phyloP scores from a whole-genome alignment of 371 early-diverging fungal species.

The Zopfochytrium polystomum region DNA sequence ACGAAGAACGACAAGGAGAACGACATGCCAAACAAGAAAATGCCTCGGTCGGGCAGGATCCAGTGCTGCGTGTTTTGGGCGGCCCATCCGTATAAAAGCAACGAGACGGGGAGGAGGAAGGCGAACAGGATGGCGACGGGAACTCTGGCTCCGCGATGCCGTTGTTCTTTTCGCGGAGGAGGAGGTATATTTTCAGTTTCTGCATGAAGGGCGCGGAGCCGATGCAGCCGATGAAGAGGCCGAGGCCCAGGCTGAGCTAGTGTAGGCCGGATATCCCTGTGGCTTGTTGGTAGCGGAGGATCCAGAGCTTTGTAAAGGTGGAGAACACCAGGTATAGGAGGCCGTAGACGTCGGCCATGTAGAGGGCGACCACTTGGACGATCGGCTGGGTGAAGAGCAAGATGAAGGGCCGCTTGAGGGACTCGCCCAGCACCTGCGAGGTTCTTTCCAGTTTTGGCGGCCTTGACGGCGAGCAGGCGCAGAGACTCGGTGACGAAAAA shows the following conservation, averaged over 20 bases:
- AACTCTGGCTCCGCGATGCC: slow-evolving; percentile 15
- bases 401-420: slow-evolving; percentile 10
- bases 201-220: too few relatives aligned
- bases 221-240: slow-evolving; percentile 14
- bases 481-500: too few relatives aligned
- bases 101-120: slow-evolving; percentile 3
- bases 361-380: slow-evolving; percentile 6
- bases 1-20: too few relatives aligned
- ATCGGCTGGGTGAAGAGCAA: too few relatives aligned
- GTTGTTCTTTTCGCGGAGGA: too few relatives aligned
- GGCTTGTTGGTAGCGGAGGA: slow-evolving; percentile 4
- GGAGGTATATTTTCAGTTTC: too few relatives aligned
- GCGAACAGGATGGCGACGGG: slow-evolving; percentile 7
- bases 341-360: slow-evolving; percentile 14
- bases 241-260: slow-evolving; percentile 7
- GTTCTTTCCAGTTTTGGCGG: too few relatives aligned
- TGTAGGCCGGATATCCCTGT: not conserved
- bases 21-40: slow-evolving; percentile 4
- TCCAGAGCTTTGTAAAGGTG: slow-evolving; percentile 13
- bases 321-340: slow-evolving; percentile 17
- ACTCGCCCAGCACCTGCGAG: not conserved
- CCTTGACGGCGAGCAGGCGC: too few relatives aligned
- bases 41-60: slow-evolving; percentile 17
- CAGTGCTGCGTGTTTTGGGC: slow-evolving; percentile 17
- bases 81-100: slow-evolving; percentile 16